Percentiles rank a stretch among this genome's conserved stretches.
These are phyloP conservation scores for Pulveroboletus ravenelii DNA, from an alignment of 768 basidiomycete genomes.

Conservation along the genomic window DNA sequence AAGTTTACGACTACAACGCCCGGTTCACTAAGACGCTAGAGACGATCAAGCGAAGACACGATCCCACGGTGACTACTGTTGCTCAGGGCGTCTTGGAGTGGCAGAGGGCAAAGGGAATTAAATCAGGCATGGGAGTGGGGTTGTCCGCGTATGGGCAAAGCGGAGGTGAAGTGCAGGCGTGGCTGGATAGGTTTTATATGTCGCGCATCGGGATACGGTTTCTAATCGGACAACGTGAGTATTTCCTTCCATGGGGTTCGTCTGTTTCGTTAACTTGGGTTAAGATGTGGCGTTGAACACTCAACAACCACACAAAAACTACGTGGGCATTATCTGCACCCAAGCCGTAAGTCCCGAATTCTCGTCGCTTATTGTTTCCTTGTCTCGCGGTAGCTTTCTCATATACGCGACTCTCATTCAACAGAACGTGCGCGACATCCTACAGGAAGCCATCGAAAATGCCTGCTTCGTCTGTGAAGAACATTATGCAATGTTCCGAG, in stretches of 20 bases:
- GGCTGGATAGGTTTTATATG: slow-evolving; percentile 97
- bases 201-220: slow-evolving; percentile 93
- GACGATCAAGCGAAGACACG: slow-evolving; percentile 88
- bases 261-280: background rate
- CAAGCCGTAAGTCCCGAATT: slow-evolving; percentile 56
- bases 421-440: slow-evolving; percentile 91
- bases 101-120: slow-evolving; percentile 54
- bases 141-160: slow-evolving; percentile 48
- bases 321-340: slow-evolving; percentile 96
- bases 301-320: slow-evolving; percentile 80
- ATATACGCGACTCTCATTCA: background rate
- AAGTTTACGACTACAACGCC: slow-evolving; percentile 88
- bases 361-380: background rate
- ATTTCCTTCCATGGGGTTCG: background rate
- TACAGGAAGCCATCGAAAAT: slow-evolving; percentile 97
- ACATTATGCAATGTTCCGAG: slow-evolving; percentile 92
- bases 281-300: slow-evolving; percentile 91
- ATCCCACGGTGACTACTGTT: slow-evolving; percentile 95
- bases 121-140: slow-evolving; percentile 23
- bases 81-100: slow-evolving; percentile 95
- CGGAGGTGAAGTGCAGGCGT: slow-evolving; percentile 87
- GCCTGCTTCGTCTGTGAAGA: slow-evolving; percentile 93
- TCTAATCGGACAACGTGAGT: slow-evolving; percentile 89
- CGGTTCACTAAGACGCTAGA: slow-evolving; percentile 85
- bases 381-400: background rate